These are phyloP conservation scores for Oehlia diaphana DNA, from an alignment of 192 early-diverging fungal species.

Conservation along the genomic window DNA sequence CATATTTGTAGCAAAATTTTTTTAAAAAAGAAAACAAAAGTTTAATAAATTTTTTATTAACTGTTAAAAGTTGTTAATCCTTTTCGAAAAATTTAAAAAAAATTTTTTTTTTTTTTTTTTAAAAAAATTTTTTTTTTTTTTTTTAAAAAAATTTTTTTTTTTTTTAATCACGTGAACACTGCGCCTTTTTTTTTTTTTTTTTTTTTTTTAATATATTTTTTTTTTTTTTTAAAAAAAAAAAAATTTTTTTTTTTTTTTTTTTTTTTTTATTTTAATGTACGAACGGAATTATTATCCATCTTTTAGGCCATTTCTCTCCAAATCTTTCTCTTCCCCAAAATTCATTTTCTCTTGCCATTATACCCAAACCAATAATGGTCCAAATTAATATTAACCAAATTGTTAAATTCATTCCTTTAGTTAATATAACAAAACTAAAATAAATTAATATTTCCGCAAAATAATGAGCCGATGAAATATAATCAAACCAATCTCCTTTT, in stretches of 20 bases:
- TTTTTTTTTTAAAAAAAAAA: too few relatives aligned
- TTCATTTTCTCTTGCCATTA: slow-evolving; percentile 64
- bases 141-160: too few relatives aligned
- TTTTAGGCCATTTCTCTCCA: slow-evolving; percentile 41
- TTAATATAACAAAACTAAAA: slow-evolving; percentile 54
- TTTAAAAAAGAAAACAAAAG: background rate
- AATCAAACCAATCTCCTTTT: slow-evolving; percentile 65
- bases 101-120: too few relatives aligned
- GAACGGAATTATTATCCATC: slow-evolving; percentile 17
- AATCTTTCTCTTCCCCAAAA: slow-evolving; percentile 69
- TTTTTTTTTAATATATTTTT: background rate
- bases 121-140: too few relatives aligned
- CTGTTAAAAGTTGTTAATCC: too few relatives aligned
- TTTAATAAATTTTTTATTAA: too few relatives aligned
- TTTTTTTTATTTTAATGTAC: background rate
- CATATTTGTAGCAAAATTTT: background rate
- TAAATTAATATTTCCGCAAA: slow-evolving; percentile 74
- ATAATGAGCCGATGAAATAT: slow-evolving; percentile 67
- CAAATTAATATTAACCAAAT: slow-evolving; percentile 54
- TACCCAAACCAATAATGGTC: slow-evolving; percentile 61
- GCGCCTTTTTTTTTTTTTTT: background rate
- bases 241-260: background rate
- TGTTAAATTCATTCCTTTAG: slow-evolving; percentile 39
- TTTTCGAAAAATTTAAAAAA: too few relatives aligned
- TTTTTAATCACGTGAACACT: too few relatives aligned